A percentile compares a stretch with the other conserved stretches of the same genome.
phyloP scores from a whole-genome alignment of 78 protist genomes.

The Dictyostelium firmibasis region DNA sequence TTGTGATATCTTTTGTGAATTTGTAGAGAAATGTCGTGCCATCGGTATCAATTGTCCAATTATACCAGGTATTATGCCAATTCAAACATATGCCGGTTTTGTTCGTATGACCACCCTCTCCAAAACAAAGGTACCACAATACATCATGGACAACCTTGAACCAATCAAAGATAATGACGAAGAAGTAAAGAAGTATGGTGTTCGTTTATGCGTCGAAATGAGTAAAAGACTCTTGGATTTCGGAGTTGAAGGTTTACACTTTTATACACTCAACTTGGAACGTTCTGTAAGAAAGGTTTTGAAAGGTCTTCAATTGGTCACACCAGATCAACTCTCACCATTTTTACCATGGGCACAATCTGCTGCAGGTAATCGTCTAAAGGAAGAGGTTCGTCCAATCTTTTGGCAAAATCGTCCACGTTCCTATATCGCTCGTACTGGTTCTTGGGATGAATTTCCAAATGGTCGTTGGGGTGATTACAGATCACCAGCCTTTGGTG shows the following conservation, averaged over 20 bases:
- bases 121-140: conserved; percentile 78
- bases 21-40: conserved; percentile 78
- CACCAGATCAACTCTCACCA: conserved; percentile 31
- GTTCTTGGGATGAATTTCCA: conserved; percentile 97
- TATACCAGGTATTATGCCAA: conserved; percentile 98
- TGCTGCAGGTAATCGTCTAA: conserved; percentile 54
- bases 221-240: conserved; percentile 55
- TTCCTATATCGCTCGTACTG: conserved; percentile 89
- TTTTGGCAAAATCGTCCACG: conserved; percentile 94
- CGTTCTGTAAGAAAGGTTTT: conserved; percentile 77
- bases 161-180: conserved; percentile 92
- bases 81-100: conserved; percentile 90
- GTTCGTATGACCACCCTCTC: conserved; percentile 90
- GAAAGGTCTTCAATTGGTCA: conserved; percentile 28
- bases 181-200: conserved; percentile 93
- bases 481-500: conserved; percentile 96
- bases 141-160: conserved; percentile 78
- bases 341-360: conserved; percentile 82
- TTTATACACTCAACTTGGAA: conserved; percentile 97
- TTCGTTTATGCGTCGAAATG: conserved; percentile 83
- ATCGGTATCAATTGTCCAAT: conserved; percentile 96
- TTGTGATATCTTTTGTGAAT: conserved; percentile 77
- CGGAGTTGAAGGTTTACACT: conserved; percentile 94
- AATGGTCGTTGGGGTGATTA: conserved; percentile 96
- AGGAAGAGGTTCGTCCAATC: conserved; percentile 94